A percentile compares a stretch with the other conserved stretches of the same genome.
These are phyloP conservation scores for Xerocomellus amylosporus DNA, from an alignment of 768 basidiomycete genomes.

Conservation along the genomic window DNA sequence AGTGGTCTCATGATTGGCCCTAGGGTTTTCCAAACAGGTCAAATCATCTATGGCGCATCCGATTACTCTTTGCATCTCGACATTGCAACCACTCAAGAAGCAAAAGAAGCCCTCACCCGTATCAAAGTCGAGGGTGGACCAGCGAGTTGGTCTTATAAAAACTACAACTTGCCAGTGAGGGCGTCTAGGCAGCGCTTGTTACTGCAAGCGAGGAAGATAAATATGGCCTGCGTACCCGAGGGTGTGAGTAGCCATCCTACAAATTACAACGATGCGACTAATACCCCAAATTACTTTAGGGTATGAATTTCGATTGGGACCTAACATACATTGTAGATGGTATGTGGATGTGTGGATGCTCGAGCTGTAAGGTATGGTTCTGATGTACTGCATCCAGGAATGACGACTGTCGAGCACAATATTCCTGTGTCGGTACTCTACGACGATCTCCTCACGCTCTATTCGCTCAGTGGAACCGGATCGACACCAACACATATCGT, in stretches of 20 bases:
- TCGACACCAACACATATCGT: slow-evolving; percentile 74
- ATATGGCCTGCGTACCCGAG: slow-evolving; percentile 73
- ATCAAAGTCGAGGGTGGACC: slow-evolving; percentile 73
- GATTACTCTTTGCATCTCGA: slow-evolving; percentile 63
- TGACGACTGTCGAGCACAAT: slow-evolving; percentile 75
- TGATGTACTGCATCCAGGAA: slow-evolving; percentile 41
- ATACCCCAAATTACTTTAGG: slow-evolving; percentile 31
- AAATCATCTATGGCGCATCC: slow-evolving; percentile 46
- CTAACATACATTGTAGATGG: slow-evolving; percentile 77
- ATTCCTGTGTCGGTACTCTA: slow-evolving; percentile 63
- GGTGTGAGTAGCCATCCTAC: slow-evolving; percentile 40
- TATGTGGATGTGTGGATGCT: slow-evolving; percentile 32
- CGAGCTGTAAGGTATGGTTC: background rate
- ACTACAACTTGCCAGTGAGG: slow-evolving; percentile 67
- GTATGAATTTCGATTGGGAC: slow-evolving; percentile 81
- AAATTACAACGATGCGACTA: background rate
- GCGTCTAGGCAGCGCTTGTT: slow-evolving; percentile 68
- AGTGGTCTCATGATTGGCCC: slow-evolving; percentile 67
- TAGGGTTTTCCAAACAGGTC: slow-evolving; percentile 69
- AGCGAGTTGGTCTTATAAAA: slow-evolving; percentile 73
- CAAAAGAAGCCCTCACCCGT: slow-evolving; percentile 59
- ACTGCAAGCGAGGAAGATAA: slow-evolving; percentile 55
- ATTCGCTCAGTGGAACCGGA: slow-evolving; percentile 65
- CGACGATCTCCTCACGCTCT: slow-evolving; percentile 64
- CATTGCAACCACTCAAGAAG: slow-evolving; percentile 59